Evolutionary conservation across 225 moss, liverwort and hornwort species (phyloP).

Genomic region (Lunularia cruciata): DNA sequence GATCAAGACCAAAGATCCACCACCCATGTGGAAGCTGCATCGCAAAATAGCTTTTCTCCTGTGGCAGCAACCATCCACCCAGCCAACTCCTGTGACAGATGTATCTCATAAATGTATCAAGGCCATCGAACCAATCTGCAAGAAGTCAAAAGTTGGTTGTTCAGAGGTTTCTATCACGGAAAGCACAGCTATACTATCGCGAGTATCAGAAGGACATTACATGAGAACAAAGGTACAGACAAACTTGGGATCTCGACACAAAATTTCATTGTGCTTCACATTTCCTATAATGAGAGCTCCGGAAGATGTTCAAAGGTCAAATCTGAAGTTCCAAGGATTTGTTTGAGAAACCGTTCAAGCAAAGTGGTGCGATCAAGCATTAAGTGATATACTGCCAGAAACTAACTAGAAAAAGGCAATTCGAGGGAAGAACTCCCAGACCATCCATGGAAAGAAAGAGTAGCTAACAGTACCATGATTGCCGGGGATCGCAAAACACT

Average conservation of each 20-base stretch:
- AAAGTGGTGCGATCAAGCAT: background rate
- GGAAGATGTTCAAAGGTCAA: background rate
- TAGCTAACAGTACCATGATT: slow-evolving; percentile 65
- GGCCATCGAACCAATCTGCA: slow-evolving; percentile 99
- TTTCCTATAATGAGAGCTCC: background rate
- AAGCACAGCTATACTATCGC: no score
- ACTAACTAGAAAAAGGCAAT: background rate
- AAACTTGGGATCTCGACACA: no score
- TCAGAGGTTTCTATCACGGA: background rate
- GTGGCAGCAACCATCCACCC: slow-evolving; percentile 97
- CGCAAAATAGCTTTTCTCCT: slow-evolving; percentile 95
- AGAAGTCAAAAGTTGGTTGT: background rate
- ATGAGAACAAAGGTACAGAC: no score
- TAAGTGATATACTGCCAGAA: background rate
- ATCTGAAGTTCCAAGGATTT: background rate
- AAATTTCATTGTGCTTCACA: no score
- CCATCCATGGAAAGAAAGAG: background rate
- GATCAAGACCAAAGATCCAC: slow-evolving; percentile 99
- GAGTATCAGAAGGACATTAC: no score
- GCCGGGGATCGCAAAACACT: slow-evolving; percentile 98
- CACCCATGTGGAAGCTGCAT: slow-evolving; percentile 89
- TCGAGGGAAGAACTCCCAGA: background rate
- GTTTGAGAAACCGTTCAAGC: no score
- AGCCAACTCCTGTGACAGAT: slow-evolving; percentile 99
- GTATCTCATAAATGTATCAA: slow-evolving; percentile 96